phyloP scores from a whole-genome alignment of 257 asterid species.

The Solanum appendiculatum region DNA sequence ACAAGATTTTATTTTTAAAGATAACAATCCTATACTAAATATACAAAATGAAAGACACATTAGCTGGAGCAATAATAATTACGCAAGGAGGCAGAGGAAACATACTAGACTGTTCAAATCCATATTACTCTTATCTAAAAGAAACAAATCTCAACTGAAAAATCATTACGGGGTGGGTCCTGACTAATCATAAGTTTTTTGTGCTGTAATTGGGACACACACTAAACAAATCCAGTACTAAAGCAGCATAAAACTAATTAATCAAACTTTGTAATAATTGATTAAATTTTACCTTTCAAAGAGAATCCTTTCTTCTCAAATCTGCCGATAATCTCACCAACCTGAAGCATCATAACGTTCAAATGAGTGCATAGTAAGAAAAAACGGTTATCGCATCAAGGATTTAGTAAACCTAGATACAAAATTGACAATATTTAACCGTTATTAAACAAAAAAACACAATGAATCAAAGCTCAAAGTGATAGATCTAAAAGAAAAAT shows the following conservation, averaged over 20 bases:
- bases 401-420: not conserved
- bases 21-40: not conserved
- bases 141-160: not conserved
- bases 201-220: not conserved
- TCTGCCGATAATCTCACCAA: conserved; percentile 85
- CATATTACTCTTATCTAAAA: not conserved
- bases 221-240: not conserved
- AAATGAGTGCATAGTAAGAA: not conserved
- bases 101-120: not conserved
- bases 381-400: no score
- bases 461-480: not conserved
- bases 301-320: conserved; percentile 96
- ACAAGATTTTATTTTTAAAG: not conserved
- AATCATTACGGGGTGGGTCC: not conserved
- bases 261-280: not conserved
- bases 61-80: not conserved
- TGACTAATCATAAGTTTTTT: not conserved
- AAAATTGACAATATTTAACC: not conserved
- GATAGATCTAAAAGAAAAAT: not conserved
- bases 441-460: not conserved
- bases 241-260: not conserved
- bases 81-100: not conserved
- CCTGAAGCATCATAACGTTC: conserved; percentile 38
- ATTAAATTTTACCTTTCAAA: conserved; percentile 51
- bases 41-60: not conserved